Evolutionary conservation across 2,329 filamentous ascomycete species (phyloP), one percentile per base, ranked within the genome.

Genomic region (Cladophialophora yegresii): DNA sequence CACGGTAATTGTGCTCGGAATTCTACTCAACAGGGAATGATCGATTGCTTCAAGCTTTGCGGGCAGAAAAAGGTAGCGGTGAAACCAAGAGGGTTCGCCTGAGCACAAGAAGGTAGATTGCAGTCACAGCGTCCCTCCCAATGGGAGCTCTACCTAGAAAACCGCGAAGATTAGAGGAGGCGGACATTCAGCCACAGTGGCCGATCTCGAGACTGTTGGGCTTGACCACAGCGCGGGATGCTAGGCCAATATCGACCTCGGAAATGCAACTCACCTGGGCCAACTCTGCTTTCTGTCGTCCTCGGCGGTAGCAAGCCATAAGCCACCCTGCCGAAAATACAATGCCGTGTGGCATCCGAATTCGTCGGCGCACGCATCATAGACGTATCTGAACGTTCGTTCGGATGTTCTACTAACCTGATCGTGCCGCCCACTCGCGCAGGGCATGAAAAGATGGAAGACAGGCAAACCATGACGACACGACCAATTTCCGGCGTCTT

Each of bases 361-460:
- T 54, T 28, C 58, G 20, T 50, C 64, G 58, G 50, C 55, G 62
- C 13, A 58, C 43, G 6, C 36, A 58, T 26, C 55, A 69, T 16
- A 57, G 60, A 47, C 67, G 67, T 45, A 28, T 69, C 36, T 62
- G 65, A 54, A 65, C 50, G n/a, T 64, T 45, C 50, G 16, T 69
- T 12, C 66, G 60, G 67, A 47, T 40, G 22, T 54, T 64, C 22
- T 69, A 66, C 58, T n/a, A 68, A 68, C 56, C 28, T 67, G 9
- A 43, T 69, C 16, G 36, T 69, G 16, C 63, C 67, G 50, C 67
- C 23, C 65, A 67, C 47, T 47, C 67, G 6, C 66, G 63, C 20
- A 51, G 54, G 47, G 32, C 65, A 20, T 67, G 45, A 58, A 49
- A 40, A 28, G n/a, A 32, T 4, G 47, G 10, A 6, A 30, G 36